phyloP scores from a whole-genome alignment of 2,329 filamentous ascomycete genomes.

The Lecanicillium sp. region DNA sequence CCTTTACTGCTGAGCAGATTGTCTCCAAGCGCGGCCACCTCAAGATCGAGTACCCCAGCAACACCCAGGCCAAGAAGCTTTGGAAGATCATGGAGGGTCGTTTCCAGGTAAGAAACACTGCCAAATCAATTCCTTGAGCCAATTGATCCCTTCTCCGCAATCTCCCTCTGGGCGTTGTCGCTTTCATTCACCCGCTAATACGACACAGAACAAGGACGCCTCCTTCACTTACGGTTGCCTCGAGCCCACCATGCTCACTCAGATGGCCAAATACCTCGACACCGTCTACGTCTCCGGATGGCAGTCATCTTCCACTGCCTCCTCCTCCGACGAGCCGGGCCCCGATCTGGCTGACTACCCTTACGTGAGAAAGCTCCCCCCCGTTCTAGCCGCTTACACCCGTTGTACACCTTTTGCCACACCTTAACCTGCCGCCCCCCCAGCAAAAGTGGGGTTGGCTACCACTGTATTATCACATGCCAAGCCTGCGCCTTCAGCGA shows the following conservation, averaged over 20 bases:
- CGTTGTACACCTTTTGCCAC: slow-evolving; percentile 1
- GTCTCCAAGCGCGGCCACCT: slow-evolving; percentile 90
- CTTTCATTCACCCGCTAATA: too few relatives aligned
- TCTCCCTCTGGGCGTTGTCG: too few relatives aligned
- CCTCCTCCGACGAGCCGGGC: slow-evolving; percentile 88
- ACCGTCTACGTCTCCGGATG: slow-evolving; percentile 98
- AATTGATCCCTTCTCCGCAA: too few relatives aligned
- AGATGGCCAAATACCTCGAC: slow-evolving; percentile 98
- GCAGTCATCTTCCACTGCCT: slow-evolving; percentile 97
- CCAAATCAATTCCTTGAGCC: too few relatives aligned
- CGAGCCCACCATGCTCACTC: slow-evolving; percentile 96
- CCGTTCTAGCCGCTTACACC: slow-evolving; percentile 11
- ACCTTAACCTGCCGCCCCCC: slow-evolving; percentile 12
- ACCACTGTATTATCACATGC: slow-evolving; percentile 14
- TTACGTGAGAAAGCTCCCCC: slow-evolving; percentile 49
- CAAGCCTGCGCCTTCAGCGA: slow-evolving; percentile 2
- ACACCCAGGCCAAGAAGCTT: slow-evolving; percentile 84
- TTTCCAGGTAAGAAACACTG: slow-evolving; percentile 60
- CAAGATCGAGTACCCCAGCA: slow-evolving; percentile 87
- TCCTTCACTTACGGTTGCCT: slow-evolving; percentile 96
- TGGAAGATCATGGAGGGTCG: slow-evolving; percentile 84
- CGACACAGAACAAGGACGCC: slow-evolving; percentile 66
- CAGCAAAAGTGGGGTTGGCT: slow-evolving; percentile 10
- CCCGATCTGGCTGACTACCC: slow-evolving; percentile 98
- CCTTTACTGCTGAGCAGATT: slow-evolving; percentile 95